Percentiles rank a stretch among this genome's conserved stretches.
These are phyloP conservation scores for Sphagnurus paluster DNA, from an alignment of 1,284 basidiomycete genomes.

Conservation along the genomic window DNA sequence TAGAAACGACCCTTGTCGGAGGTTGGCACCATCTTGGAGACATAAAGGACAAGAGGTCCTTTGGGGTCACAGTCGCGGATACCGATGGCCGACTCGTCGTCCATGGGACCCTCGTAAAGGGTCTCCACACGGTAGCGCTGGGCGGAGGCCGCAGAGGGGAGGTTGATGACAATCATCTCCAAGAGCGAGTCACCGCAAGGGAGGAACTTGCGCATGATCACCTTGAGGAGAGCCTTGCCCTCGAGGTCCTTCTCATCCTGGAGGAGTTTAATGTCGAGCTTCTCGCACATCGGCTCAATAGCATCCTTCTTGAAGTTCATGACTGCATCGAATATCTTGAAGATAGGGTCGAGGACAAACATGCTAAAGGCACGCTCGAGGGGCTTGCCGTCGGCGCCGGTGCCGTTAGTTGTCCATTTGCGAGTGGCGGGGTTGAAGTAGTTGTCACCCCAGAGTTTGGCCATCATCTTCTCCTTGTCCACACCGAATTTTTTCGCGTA, in stretches of 20 bases:
- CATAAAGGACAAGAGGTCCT: slow-evolving; percentile 96
- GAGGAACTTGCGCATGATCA: slow-evolving; percentile 99
- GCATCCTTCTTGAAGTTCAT: slow-evolving; percentile 99
- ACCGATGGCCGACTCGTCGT: slow-evolving; percentile 98
- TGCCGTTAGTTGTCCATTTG: slow-evolving; percentile 91
- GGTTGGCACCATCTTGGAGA: slow-evolving; percentile 99
- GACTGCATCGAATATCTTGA: slow-evolving; percentile 97
- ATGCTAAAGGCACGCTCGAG: slow-evolving; percentile 94
- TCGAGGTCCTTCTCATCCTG: slow-evolving; percentile 94
- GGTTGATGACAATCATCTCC: slow-evolving; percentile 99
- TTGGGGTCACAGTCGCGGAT: slow-evolving; percentile 99
- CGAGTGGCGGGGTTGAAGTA: slow-evolving; percentile 98
- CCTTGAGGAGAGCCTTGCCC: slow-evolving; percentile 97
- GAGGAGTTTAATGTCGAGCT: slow-evolving; percentile 93
- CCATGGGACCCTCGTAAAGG: slow-evolving; percentile 99
- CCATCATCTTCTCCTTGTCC: slow-evolving; percentile 98
- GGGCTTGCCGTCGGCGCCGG: slow-evolving; percentile 81
- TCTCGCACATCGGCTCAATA: slow-evolving; percentile 86
- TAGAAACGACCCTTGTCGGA: slow-evolving; percentile 99
- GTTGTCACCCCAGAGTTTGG: slow-evolving; percentile 99
- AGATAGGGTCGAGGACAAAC: slow-evolving; percentile 99
- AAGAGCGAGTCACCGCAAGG: slow-evolving; percentile 98
- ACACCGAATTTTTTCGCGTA: slow-evolving; percentile 99
- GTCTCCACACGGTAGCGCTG: slow-evolving; percentile 99
- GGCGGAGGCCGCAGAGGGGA: slow-evolving; percentile 94